Evolutionary conservation across 306 rosid species (phyloP), one percentile per base, ranked within the genome.

Genomic region (Chamaecrista fasciculata): DNA sequence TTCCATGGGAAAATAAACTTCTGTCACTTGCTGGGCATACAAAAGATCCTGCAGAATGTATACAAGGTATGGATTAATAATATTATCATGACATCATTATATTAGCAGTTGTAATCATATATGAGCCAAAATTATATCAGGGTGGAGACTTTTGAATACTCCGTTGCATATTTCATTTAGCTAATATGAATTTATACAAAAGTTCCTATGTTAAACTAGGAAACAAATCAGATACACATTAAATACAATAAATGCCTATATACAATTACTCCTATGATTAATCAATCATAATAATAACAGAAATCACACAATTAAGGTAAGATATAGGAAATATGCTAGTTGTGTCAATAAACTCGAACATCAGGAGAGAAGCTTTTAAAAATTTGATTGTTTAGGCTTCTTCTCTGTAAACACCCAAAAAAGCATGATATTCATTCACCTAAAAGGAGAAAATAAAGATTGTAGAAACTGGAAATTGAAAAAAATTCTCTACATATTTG

Each of bases 11-110:
- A 33, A 84, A 83, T 83, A 87, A 86, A 80, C 91, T 93, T 68
- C 70, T 93, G 50, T 90, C 96, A 43, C 11, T 93, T 78, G 93
- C 93, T 62, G 98, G 96, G 48, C 96, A 93, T 72, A 72, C 93
- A 58, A 90, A 93, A 83, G 88, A 93, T 83, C 91, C 91, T 52
- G 64, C 83, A 8, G 93, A 93, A 77, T 79, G 83, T 76, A 84
- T 93, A 2, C 90, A 88, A 76, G 95, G 96, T 90, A 85, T 14
- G 56, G 40, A 58, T 25, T 57, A 60, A 43, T 31, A 47, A 44
- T 40, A 34, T 11, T 16, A 9, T 58, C 16, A 24, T 71, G 44
- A 42, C 25, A 67, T 77, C 33, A 12, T 74, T 62, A 76, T 59
- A 36, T 53, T 46, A 29, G 52, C 40, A 36, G 16, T 59, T 75